Percentiles rank a stretch among this genome's conserved stretches.
These are phyloP conservation scores for Dichotomocladium elegans DNA, from an alignment of 371 early-diverging fungal species.

Conservation along the genomic window DNA sequence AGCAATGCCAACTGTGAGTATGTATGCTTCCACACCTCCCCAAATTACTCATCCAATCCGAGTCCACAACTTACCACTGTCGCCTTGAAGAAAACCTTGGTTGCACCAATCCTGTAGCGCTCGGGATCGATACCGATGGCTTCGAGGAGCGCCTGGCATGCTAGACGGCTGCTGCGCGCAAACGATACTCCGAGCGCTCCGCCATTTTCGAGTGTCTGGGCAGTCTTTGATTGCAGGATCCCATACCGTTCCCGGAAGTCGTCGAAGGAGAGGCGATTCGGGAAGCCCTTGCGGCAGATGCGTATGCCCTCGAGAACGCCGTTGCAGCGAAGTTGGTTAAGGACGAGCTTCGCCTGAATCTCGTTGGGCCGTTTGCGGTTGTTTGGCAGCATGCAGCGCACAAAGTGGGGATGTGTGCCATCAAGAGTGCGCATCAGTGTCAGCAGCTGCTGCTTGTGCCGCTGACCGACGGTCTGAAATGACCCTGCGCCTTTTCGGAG, in stretches of 20 bases:
- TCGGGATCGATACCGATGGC: constrained; percentile 67
- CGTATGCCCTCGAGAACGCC: constrained; percentile 99
- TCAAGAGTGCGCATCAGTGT: constrained; percentile 90
- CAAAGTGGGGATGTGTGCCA: constrained; percentile 98
- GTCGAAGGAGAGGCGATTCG: constrained; percentile 89
- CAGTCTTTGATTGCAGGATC: constrained; percentile 76
- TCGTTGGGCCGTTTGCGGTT: constrained; percentile 86
- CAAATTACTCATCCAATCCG: background rate
- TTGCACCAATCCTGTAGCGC: constrained; percentile 90
- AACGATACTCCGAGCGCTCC: constrained; percentile 47
- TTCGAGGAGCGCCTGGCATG: constrained; percentile 75
- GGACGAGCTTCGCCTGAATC: constrained; percentile 81
- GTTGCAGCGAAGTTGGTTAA: constrained; percentile 98
- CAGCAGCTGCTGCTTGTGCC: constrained; percentile 94
- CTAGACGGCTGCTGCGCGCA: constrained; percentile 81
- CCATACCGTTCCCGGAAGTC: constrained; percentile 98
- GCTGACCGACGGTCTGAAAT: constrained; percentile 96
- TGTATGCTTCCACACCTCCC: background rate
- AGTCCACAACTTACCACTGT: constrained; percentile 72
- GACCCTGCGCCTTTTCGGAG: constrained; percentile 64
- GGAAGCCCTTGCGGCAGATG: constrained; percentile 98
- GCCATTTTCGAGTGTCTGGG: constrained; percentile 52
- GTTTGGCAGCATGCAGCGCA: constrained; percentile 99
- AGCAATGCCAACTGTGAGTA: background rate
- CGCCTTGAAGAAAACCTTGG: constrained; percentile 98